These are phyloP conservation scores for Amaranthus cruentus DNA, from an alignment of 148 eudicot species.

Conservation along the genomic window DNA sequence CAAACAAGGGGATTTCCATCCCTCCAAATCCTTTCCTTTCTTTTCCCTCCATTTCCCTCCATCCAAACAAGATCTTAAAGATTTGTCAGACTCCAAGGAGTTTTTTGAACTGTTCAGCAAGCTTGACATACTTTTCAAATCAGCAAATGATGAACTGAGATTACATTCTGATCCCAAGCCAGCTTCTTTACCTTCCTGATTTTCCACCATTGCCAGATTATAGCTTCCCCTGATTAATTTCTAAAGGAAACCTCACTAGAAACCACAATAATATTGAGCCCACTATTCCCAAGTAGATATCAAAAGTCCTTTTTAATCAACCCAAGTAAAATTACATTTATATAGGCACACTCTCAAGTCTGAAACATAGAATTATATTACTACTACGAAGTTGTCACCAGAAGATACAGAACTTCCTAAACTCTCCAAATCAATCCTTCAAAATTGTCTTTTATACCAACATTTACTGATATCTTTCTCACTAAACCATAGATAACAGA, in stretches of 20 bases:
- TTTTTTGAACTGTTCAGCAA: too few relatives aligned
- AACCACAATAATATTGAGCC: not conserved
- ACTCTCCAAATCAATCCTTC: not conserved
- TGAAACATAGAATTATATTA: not conserved
- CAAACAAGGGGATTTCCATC: too few relatives aligned
- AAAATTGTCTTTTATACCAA: not conserved
- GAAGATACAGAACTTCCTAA: not conserved
- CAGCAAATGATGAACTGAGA: not conserved
- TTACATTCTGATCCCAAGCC: not conserved
- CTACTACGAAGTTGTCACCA: not conserved
- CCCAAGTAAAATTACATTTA: not conserved
- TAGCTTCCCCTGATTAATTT: not conserved
- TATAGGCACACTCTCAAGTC: not conserved
- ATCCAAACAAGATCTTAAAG: too few relatives aligned
- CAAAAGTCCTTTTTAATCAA: not conserved
- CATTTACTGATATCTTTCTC: not conserved
- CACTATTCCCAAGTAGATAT: not conserved
- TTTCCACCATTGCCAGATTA: not conserved
- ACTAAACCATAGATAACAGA: not conserved
- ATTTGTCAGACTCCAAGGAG: too few relatives aligned
- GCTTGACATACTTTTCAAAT: too few relatives aligned
- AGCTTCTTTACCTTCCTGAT: not conserved
- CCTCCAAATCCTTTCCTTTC: too few relatives aligned
- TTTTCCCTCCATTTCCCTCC: too few relatives aligned
- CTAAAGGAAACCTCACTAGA: not conserved